These are phyloP conservation scores for Boletus sp. DNA, from an alignment of 768 basidiomycete genomes.

Conservation along the genomic window DNA sequence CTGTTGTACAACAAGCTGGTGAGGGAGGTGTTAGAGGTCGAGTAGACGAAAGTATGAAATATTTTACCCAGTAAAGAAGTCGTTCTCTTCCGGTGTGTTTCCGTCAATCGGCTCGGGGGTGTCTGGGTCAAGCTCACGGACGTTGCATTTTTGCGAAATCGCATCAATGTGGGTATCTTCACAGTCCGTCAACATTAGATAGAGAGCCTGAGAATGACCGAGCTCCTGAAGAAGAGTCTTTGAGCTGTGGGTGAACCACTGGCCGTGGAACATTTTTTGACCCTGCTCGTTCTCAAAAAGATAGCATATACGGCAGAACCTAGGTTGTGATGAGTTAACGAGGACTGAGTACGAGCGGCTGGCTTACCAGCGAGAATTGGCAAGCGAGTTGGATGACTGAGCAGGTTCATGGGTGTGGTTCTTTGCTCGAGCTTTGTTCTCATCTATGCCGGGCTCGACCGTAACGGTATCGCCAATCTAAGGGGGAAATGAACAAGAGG, in stretches of 20 bases:
- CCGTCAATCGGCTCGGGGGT: slow-evolving; percentile 51
- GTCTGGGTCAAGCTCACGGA: slow-evolving; percentile 40
- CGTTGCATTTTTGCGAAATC: slow-evolving; percentile 58
- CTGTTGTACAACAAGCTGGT: slow-evolving; percentile 54
- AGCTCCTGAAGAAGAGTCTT: slow-evolving; percentile 67
- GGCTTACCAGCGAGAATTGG: slow-evolving; percentile 58
- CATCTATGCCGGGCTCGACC: slow-evolving; percentile 57
- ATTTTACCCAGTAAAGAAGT: slow-evolving; percentile 59
- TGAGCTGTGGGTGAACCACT: slow-evolving; percentile 65
- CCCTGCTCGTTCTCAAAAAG: slow-evolving; percentile 47
- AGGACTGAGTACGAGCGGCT: not conserved
- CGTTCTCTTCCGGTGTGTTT: slow-evolving; percentile 35
- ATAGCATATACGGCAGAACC: slow-evolving; percentile 71
- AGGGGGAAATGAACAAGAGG: slow-evolving; percentile 8
- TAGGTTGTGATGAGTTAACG: slow-evolving; percentile 23
- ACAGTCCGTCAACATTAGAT: slow-evolving; percentile 52
- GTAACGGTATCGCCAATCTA: slow-evolving; percentile 65
- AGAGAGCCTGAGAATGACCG: slow-evolving; percentile 61
- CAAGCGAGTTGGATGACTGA: slow-evolving; percentile 53
- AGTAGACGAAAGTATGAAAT: not conserved
- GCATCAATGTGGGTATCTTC: slow-evolving; percentile 52
- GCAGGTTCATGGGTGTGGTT: slow-evolving; percentile 41
- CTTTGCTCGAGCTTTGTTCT: slow-evolving; percentile 39
- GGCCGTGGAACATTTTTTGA: slow-evolving; percentile 62
- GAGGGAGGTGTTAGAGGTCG: not conserved